These are phyloP conservation scores for Mayamaea pseudoterrestris DNA, from an alignment of 108 stramenopile genomes.

Conservation along the genomic window DNA sequence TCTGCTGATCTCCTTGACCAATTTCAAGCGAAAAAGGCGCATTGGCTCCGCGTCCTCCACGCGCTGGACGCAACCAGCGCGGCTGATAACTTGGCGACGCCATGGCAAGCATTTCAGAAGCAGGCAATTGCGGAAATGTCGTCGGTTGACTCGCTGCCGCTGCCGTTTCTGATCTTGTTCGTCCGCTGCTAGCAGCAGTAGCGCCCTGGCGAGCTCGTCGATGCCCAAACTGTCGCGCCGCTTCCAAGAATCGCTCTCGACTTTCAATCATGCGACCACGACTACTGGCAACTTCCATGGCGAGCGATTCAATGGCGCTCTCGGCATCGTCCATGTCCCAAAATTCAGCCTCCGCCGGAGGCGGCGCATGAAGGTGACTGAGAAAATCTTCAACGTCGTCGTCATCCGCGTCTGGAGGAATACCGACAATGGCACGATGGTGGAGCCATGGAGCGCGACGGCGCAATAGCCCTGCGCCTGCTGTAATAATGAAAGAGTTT, in stretches of 20 bases:
- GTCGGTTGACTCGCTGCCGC: too few species aligned
- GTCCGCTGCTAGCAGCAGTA: too few species aligned
- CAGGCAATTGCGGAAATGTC: too few species aligned
- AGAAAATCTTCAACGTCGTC: slow-evolving; percentile 16
- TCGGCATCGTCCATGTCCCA: slow-evolving; percentile 21
- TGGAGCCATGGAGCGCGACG: background rate
- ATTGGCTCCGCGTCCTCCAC: too few species aligned
- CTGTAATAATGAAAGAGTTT: too few species aligned
- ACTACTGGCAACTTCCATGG: slow-evolving; percentile 9
- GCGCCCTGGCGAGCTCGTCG: slow-evolving; percentile 1
- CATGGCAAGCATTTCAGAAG: too few species aligned
- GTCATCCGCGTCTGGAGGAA: slow-evolving; percentile 8
- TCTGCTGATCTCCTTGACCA: slow-evolving; percentile 6
- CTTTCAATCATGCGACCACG: background rate
- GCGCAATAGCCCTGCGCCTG: slow-evolving; percentile 10
- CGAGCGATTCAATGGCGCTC: slow-evolving; percentile 11
- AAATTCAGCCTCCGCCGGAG: slow-evolving; percentile 5
- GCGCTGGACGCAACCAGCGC: slow-evolving; percentile 17
- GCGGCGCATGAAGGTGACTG: too few species aligned
- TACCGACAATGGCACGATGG: background rate
- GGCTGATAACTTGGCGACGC: slow-evolving; percentile 18
- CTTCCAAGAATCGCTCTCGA: slow-evolving; percentile 3
- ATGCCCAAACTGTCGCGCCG: slow-evolving; percentile 6
- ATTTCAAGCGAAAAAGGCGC: too few species aligned
- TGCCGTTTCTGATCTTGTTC: too few species aligned